Evolutionary conservation across 345 rosid species (phyloP).

Genomic region (Citrus glauca): DNA sequence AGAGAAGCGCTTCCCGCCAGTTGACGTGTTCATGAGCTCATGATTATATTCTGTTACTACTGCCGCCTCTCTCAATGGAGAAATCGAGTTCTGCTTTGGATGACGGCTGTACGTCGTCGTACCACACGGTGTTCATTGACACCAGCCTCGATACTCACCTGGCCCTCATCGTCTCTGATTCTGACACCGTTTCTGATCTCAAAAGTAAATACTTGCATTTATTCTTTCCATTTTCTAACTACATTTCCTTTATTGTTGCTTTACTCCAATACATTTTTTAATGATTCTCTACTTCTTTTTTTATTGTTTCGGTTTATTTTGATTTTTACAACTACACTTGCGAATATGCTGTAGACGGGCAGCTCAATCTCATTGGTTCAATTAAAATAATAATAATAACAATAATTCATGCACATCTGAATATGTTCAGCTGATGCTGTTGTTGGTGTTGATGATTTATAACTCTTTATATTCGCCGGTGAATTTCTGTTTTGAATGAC

Average conservation of each 20-base stretch:
- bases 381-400: too few relatives aligned
- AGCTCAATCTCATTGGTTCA: background rate
- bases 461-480: background rate
- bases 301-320: too few relatives aligned
- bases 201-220: conserved; percentile 26
- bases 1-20: background rate
- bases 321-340: background rate
- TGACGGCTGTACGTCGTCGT: conserved; percentile 7
- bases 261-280: background rate
- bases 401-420: background rate
- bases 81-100: conserved; percentile 17
- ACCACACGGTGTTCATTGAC: conserved; percentile 42
- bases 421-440: background rate
- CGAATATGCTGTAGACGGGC: background rate
- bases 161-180: conserved; percentile 31
- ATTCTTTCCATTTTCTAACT: background rate
- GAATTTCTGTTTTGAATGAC: conserved; percentile 5
- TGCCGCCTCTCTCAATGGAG: conserved; percentile 15
- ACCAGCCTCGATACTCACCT: conserved; percentile 64
- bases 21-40: background rate
- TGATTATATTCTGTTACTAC: too few relatives aligned
- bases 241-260: background rate
- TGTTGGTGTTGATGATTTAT: background rate
- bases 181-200: conserved; percentile 60
- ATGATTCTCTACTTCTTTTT: too few relatives aligned